phyloP scores from a whole-genome alignment of 805 yeast genomes.

The Candida patagonica region DNA sequence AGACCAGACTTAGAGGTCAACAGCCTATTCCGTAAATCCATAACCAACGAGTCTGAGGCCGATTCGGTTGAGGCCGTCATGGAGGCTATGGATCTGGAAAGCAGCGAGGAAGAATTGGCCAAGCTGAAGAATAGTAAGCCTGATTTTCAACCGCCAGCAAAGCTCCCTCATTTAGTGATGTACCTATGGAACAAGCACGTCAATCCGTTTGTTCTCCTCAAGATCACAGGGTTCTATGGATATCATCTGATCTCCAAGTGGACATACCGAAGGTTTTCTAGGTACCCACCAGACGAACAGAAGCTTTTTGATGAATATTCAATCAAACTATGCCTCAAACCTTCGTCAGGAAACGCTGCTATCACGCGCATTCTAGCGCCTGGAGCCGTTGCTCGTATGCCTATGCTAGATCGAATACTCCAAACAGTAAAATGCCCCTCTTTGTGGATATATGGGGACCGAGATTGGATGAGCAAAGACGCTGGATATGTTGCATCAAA shows the following conservation, averaged over 20 bases:
- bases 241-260: constrained; percentile 82
- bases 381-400: constrained; percentile 81
- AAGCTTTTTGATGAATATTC: constrained; percentile 63
- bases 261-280: constrained; percentile 72
- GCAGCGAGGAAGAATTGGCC: neutral
- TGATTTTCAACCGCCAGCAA: constrained; percentile 5
- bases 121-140: neutral
- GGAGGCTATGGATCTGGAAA: constrained; percentile 4
- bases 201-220: constrained; percentile 72
- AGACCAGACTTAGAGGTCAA: constrained; percentile 8
- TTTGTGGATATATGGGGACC: constrained; percentile 78
- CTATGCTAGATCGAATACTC: constrained; percentile 46
- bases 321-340: constrained; percentile 70
- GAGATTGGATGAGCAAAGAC: constrained; percentile 53
- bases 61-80: neutral
- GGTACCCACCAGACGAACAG: constrained; percentile 36
- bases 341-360: constrained; percentile 90
- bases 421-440: constrained; percentile 46
- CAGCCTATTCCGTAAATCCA: constrained; percentile 5
- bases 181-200: constrained; percentile 77
- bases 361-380: constrained; percentile 73
- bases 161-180: constrained; percentile 63
- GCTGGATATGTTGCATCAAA: constrained; percentile 31
- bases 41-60: neutral
- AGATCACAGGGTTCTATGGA: constrained; percentile 69